phyloP scores from a whole-genome alignment of 2,329 filamentous ascomycete genomes.

The Clonostachys chloroleuca region DNA sequence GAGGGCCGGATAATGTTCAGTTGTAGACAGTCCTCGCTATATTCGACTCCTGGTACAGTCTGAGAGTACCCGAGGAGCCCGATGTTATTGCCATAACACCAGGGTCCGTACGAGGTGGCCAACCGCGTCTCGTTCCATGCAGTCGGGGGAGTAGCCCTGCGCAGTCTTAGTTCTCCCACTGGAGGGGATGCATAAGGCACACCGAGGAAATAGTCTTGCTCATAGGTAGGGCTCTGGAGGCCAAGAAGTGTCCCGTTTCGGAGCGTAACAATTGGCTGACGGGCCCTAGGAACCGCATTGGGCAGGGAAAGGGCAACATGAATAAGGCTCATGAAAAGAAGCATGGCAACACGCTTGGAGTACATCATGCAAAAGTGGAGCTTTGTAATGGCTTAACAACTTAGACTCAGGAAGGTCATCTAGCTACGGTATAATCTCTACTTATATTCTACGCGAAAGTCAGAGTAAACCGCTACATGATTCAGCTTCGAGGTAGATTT shows the following conservation, averaged over 20 bases:
- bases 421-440: too few relatives aligned
- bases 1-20: conserved; percentile 35
- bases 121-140: conserved; percentile 30
- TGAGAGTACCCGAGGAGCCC: neutral
- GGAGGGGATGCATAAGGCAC: conserved; percentile 33
- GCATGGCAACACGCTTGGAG: too few relatives aligned
- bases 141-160: conserved; percentile 27
- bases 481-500: too few relatives aligned
- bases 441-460: too few relatives aligned
- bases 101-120: conserved; percentile 34
- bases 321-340: too few relatives aligned
- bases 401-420: too few relatives aligned
- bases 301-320: too few relatives aligned
- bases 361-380: too few relatives aligned
- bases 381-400: too few relatives aligned
- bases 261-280: neutral
- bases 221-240: conserved; percentile 20
- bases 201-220: conserved; percentile 34
- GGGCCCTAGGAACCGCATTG: too few relatives aligned
- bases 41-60: conserved; percentile 4
- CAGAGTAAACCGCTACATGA: too few relatives aligned
- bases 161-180: conserved; percentile 27
- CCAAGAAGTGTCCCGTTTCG: conserved; percentile 19
- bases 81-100: conserved; percentile 39
- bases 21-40: conserved; percentile 44